phyloP scores from a whole-genome alignment of 495 filamentous ascomycete species.

The Haplographium delicatum region DNA sequence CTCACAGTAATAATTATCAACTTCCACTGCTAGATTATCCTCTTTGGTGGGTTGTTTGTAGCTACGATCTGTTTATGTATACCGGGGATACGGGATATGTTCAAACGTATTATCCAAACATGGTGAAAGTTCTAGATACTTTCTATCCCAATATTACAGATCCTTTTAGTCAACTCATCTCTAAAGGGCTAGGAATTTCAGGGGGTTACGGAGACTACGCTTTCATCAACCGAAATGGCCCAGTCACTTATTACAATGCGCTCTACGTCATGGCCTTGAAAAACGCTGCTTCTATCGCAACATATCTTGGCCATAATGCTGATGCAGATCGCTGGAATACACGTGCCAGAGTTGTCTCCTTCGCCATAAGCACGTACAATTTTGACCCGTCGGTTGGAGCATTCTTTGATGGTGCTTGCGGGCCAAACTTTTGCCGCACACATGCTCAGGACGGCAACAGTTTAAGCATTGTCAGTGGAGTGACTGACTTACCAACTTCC shows the following conservation, averaged over 20 bases:
- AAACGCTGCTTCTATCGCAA: slow-evolving; percentile 36
- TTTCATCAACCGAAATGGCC: slow-evolving; percentile 40
- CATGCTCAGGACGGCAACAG: slow-evolving; percentile 46
- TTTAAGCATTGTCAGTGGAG: slow-evolving; percentile 34
- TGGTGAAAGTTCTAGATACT: slow-evolving; percentile 35
- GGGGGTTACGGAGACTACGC: slow-evolving; percentile 42
- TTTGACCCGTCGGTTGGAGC: slow-evolving; percentile 35
- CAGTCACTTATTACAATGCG: slow-evolving; percentile 43
- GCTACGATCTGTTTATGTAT: slow-evolving; percentile 40
- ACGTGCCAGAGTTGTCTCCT: slow-evolving; percentile 29
- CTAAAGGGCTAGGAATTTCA: slow-evolving; percentile 27
- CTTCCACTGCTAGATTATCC: slow-evolving; percentile 43
- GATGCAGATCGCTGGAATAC: slow-evolving; percentile 34
- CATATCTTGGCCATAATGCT: slow-evolving; percentile 18
- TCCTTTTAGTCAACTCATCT: slow-evolving; percentile 30
- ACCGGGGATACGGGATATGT: slow-evolving; percentile 33
- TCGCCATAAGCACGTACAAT: slow-evolving; percentile 27
- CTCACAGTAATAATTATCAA: slow-evolving; percentile 35
- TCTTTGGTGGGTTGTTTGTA: slow-evolving; percentile 40
- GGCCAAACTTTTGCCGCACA: slow-evolving; percentile 22
- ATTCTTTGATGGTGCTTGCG: slow-evolving; percentile 34
- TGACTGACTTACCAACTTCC: slow-evolving; percentile 28
- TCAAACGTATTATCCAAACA: slow-evolving; percentile 29
- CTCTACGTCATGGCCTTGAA: slow-evolving; percentile 40
- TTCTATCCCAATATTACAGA: slow-evolving; percentile 34